Evolutionary conservation across 768 basidiomycete genomes (phyloP), one percentile per base, ranked within the genome.

Genomic region (Tricholoma matsutake): DNA sequence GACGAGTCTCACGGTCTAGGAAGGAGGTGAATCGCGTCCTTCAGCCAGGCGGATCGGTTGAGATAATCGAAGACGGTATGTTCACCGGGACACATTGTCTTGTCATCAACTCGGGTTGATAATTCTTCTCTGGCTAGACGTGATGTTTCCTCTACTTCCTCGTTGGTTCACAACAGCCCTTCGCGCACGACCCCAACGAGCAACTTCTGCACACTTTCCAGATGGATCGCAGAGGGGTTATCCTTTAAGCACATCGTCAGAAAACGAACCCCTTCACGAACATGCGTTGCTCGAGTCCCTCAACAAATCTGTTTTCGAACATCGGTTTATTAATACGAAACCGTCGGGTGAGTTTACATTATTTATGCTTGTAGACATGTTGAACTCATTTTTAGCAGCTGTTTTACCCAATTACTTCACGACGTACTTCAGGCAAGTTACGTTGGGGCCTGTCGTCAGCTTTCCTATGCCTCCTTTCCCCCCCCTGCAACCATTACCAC

Each of bases 101-200:
- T 39, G 25, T 37, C 28, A 31, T 14, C 4, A 31, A 14, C 37
- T 32, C 11, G 51, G 16, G 18, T 8, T 13, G 51, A 37, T 31
- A 49, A 39, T 4, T 53, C 41, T 47, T 22, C 61, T 14, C 57
- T 37, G 45, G 18, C 6, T 45, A 92, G 91, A 92, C 69, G 81
- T 89, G 29, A 74, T 90, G 49, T 92, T 92, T 68, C 91, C 91
- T n/a, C 75, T 74, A 4, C 79, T 92, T 37, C 89, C 91, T 20
- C 82, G 81, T 37, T 92, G 89, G 89, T 92, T 91, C 66, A 91
- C 91, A 1, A 77, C 81, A 39, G 87, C 88, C 8, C 79, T 91
- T 56, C 84, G 87, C 29, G 77, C 77, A 29, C 83, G 78, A 66
- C 75, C 81, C 20, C 71, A 77, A 62, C 77, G 80, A 54, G 69